These are phyloP conservation scores for Haplographium delicatum DNA, from an alignment of 495 filamentous ascomycete species.

Conservation along the genomic window DNA sequence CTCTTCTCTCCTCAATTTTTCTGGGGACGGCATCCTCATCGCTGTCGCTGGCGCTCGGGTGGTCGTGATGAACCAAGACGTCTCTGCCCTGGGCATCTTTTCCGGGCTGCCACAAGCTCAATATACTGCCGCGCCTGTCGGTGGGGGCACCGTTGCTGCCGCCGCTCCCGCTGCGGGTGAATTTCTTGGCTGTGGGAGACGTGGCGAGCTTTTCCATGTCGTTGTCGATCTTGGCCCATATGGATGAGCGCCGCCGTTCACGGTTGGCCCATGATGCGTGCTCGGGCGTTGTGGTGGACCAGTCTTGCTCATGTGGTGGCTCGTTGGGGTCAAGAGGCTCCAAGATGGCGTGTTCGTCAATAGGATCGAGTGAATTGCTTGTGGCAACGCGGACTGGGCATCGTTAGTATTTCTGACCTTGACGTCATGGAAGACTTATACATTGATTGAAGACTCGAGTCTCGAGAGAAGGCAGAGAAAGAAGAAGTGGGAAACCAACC, in stretches of 20 bases:
- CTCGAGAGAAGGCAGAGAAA: background rate
- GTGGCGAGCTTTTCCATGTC: conserved; percentile 1
- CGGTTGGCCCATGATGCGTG: conserved; percentile 20
- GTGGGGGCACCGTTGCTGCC: background rate
- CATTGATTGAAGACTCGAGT: no score
- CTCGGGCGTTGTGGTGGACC: conserved; percentile 13
- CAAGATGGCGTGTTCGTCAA: conserved; percentile 15
- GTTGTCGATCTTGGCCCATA: conserved; percentile 13
- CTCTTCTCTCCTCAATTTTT: background rate
- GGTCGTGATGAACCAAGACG: conserved; percentile 12
- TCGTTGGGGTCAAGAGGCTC: background rate
- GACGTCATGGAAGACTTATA: no score
- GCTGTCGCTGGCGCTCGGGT: background rate
- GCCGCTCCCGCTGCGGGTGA: background rate
- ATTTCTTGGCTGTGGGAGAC: background rate
- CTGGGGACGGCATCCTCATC: background rate
- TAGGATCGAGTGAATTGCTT: background rate
- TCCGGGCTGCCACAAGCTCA: conserved; percentile 13
- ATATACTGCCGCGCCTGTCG: conserved; percentile 11
- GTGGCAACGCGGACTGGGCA: conserved; percentile 1
- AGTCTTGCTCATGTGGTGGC: conserved; percentile 18
- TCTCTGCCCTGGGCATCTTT: conserved; percentile 18
- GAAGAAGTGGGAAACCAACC: background rate
- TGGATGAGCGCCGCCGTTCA: conserved; percentile 12
- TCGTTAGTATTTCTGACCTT: no score